phyloP scores from a whole-genome alignment of 306 rosid genomes.

The Rubus parviflorus region DNA sequence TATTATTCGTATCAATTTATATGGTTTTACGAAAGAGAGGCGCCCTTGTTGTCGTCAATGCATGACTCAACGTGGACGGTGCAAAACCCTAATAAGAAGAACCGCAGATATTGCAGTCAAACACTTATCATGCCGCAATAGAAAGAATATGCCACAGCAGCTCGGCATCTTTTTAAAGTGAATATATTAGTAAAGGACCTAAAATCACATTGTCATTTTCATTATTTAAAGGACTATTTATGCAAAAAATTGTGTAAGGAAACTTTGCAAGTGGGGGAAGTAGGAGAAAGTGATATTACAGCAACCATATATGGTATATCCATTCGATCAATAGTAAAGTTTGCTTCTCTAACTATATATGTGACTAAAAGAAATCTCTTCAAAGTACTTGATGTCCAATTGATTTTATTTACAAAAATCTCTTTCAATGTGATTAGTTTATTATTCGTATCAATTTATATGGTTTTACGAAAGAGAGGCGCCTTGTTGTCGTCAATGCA shows the following conservation, averaged over 20 bases:
- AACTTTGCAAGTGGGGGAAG: neutral
- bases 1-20: neutral
- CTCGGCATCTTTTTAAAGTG: neutral
- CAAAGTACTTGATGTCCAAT: too few species aligned
- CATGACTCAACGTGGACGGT: neutral
- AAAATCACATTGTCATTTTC: neutral
- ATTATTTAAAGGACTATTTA: neutral
- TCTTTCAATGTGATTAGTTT: neutral
- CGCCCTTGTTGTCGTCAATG: neutral
- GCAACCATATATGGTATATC: too few species aligned
- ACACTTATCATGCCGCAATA: neutral
- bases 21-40: neutral
- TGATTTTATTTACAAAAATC: too few species aligned
- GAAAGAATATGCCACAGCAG: neutral
- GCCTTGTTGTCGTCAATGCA: neutral
- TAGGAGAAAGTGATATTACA: neutral
- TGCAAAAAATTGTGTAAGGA: too few species aligned
- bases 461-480: neutral
- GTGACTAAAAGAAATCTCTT: too few species aligned
- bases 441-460: neutral
- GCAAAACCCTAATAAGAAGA: neutral
- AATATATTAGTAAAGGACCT: neutral
- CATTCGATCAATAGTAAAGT: too few species aligned
- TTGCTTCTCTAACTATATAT: too few species aligned
- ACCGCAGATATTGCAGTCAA: slow-evolving; percentile 4